Percentiles rank a stretch among this genome's conserved stretches.
phyloP scores from a whole-genome alignment of 163 green algal genomes.

The Volvox carteri region DNA sequence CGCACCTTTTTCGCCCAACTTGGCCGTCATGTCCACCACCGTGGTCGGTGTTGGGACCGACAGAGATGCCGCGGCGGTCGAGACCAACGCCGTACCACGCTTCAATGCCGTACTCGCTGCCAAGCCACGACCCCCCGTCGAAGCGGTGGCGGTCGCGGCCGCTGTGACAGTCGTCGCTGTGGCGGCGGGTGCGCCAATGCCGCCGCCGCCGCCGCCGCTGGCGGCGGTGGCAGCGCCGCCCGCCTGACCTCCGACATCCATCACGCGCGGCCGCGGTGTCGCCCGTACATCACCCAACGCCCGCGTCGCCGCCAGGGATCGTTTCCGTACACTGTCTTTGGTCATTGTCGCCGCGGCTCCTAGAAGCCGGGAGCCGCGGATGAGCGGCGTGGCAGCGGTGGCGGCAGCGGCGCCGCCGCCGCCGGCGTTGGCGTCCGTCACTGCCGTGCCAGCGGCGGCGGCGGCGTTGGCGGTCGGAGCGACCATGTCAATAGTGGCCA shows the following conservation, averaged over 20 bases:
- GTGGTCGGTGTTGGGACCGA: not conserved
- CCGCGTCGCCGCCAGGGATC: not conserved
- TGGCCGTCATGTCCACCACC: slow-evolving; percentile 48
- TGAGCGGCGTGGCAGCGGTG: not conserved
- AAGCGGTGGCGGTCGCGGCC: not conserved
- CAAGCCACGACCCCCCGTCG: no score
- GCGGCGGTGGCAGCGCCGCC: not conserved
- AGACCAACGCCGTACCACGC: not conserved
- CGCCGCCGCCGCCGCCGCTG: not conserved
- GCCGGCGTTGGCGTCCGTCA: not conserved
- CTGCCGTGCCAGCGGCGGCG: no score
- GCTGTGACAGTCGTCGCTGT: not conserved
- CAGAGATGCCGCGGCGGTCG: no score
- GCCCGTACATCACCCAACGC: not conserved
- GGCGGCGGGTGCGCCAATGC: not conserved
- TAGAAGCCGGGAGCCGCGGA: slow-evolving; percentile 24
- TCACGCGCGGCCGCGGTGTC: not conserved
- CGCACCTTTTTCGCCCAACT: slow-evolving; percentile 44
- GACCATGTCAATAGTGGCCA: no score
- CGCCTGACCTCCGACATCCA: not conserved
- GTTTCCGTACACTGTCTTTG: not conserved
- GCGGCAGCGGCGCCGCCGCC: not conserved
- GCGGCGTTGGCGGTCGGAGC: not conserved
- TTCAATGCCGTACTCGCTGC: not conserved
- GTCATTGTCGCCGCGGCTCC: not conserved